Conservation (phyloP, 345 rosid genomes). For the Heritiera littoralis region DNA sequence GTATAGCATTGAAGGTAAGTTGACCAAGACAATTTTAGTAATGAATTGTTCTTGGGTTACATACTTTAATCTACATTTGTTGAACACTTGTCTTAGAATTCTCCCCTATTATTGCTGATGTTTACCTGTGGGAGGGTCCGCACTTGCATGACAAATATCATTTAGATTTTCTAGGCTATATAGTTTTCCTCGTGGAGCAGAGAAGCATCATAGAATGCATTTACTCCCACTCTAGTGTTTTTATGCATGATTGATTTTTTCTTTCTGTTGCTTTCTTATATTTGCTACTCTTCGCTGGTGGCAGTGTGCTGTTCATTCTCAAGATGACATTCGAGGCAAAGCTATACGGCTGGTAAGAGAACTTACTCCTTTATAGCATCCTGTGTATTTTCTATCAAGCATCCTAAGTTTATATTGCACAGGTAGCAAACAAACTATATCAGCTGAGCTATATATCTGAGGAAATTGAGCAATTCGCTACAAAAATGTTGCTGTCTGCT, state of each 20-base stretch:
- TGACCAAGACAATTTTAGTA: conserved; percentile 12
- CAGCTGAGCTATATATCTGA: conserved; percentile 70
- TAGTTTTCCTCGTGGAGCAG: neutral
- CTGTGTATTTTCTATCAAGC: conserved; percentile 11
- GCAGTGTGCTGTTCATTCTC: conserved; percentile 94
- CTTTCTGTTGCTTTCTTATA: conserved; percentile 19
- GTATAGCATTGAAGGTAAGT: conserved; percentile 80
- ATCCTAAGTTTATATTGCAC: conserved; percentile 31
- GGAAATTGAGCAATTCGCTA: conserved; percentile 83
- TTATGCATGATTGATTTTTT: neutral
- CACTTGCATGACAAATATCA: neutral
- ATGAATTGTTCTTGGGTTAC: neutral
- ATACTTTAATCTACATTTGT: neutral
- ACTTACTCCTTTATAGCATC: conserved; percentile 19
- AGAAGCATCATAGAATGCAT: conserved; percentile 12
- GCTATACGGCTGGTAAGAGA: conserved; percentile 86
- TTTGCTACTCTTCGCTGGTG: conserved; percentile 31
- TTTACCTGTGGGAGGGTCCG: neutral
- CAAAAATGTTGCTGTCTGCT: conserved; percentile 66
- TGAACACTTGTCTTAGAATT: neutral
- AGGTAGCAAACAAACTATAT: conserved; percentile 97
- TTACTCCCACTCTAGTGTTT: neutral
- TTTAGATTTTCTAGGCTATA: neutral
- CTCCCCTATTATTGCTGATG: neutral
- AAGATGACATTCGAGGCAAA: conserved; percentile 89